Evolutionary conservation across 2,329 filamentous ascomycete genomes (phyloP), one percentile per base, ranked within the genome.

Genomic region (Colletotrichum somersetense): DNA sequence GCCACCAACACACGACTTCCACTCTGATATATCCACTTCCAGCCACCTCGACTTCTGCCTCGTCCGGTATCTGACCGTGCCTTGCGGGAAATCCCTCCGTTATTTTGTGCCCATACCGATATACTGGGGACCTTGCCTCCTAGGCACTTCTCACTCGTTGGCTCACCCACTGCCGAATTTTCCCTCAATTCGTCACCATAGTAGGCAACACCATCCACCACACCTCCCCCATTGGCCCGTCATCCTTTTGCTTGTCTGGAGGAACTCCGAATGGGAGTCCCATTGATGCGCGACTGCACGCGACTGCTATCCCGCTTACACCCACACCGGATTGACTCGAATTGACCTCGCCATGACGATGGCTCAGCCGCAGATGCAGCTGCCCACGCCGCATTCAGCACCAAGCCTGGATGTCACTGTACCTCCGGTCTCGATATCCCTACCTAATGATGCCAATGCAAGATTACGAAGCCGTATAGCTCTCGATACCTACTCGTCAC

Each of bases 401-500:
- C 67, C 64, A 44, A 66, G 35, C 55, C 58, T 62, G 42, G 62
- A 52, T 57, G 76, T 78, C 62, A 53, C 78, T 20, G 75, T 79
- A 14, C 76, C 77, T n/a, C 67, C 65, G 16, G 65, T 56, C n/a
- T 66, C 62, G 33, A 66, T 61, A 35, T 72, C 52, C 33, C 73
- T 76, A 14, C 76, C 76, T 18, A 72, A 73, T 44, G 76, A 77
- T 23, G 72, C 79, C 20, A 77, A 70, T 48, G 52, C 77, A 55
- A 79, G 79, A n/a, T 53, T 82, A 38, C 79, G 77, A 69, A 80
- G 74, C 67, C 86, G 89, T 76, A 81, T 89, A 35, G 85, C 84
- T 35, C 79, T 92, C 55, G 90, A 93, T 75, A 87, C 91, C 20
- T 91, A 94, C 78, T 96, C 94, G 40, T 75, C 73, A 20, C 94